Evolutionary conservation across 2,329 filamentous ascomycete species (phyloP), one percentile per base, ranked within the genome.

Genomic region (Lojkania enalia): DNA sequence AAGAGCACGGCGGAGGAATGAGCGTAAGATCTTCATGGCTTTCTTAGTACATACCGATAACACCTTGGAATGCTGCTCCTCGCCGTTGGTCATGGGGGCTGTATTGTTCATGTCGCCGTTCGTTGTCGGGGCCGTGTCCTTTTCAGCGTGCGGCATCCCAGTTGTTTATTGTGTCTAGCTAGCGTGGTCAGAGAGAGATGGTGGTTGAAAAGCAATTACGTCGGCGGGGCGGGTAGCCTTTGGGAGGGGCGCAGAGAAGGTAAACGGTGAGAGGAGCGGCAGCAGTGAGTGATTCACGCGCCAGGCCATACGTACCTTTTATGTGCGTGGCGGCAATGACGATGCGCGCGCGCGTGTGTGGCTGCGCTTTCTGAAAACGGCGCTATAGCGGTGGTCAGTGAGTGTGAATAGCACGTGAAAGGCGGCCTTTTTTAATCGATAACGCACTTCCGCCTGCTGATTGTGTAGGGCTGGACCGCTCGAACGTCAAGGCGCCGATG

Each of bases 31-130:
- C n/a, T n/a, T n/a, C n/a, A n/a, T n/a, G n/a, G n/a, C n/a, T n/a
- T n/a, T n/a, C n/a, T n/a, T n/a, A n/a, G 6, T 39, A 67, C 69
- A 44, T 65, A 72, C 70, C 44, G 66, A 69, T 31, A 72, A 44
- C 47, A 69, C 63, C 49, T 66, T 68, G 20, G 67, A 72, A 31
- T 58, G 58, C 29, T 64, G 60, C 57, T 65, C 66, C 51, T 71
- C 69, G 57, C 70, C 70, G 52, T 72, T 72, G 44, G 66, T 70
- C 45, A 70, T 40, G 20, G 67, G 57, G 23, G 57, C 45, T 15
- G 55, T 42, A 54, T 61, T 57, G 58, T 49, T 63, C 61, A 65
- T 66, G 30, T 63, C 57, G 58, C 58, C 58, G 59, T 63, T 64
- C 42, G 49, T 55, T 9, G 42, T 27, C 5, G 41, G 20, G 12